A percentile compares a stretch with the other conserved stretches of the same genome.
phyloP scores from a whole-genome alignment of 2,329 filamentous ascomycete genomes.

The Monosporascus cannonballus region DNA sequence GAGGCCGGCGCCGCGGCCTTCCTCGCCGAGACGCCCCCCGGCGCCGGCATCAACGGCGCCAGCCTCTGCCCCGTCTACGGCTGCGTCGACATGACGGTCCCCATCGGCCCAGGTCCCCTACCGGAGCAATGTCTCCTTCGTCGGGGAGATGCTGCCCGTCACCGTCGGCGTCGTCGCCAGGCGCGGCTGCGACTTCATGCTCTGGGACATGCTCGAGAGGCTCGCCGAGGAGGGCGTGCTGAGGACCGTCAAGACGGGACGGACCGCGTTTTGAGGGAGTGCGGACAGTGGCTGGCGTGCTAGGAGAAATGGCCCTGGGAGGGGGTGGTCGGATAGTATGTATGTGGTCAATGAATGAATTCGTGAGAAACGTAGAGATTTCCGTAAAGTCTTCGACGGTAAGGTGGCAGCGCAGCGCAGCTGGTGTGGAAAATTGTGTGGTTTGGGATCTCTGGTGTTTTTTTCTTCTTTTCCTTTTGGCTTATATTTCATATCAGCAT shows the following conservation, averaged over 20 bases:
- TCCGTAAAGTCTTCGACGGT: too few relatives aligned
- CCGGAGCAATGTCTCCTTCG: slow-evolving; percentile 30
- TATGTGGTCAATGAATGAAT: too few relatives aligned
- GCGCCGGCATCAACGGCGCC: slow-evolving; percentile 25
- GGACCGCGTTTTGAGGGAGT: slow-evolving; percentile 10
- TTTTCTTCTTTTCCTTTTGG: too few relatives aligned
- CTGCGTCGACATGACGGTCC: slow-evolving; percentile 34
- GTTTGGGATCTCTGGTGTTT: too few relatives aligned
- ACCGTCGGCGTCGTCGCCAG: slow-evolving; percentile 35
- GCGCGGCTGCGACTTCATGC: slow-evolving; percentile 35
- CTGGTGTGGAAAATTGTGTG: too few relatives aligned
- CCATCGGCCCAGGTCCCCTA: slow-evolving; percentile 36
- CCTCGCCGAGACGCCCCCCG: slow-evolving; percentile 23
- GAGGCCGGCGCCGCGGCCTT: slow-evolving; percentile 23
- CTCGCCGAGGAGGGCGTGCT: slow-evolving; percentile 32
- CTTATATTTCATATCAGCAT: too few relatives aligned
- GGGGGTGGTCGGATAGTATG: too few relatives aligned
- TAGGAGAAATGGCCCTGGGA: too few relatives aligned
- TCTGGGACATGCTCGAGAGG: slow-evolving; percentile 34
- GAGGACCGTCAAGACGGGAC: slow-evolving; percentile 30
- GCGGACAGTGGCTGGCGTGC: not conserved
- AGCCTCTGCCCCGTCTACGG: slow-evolving; percentile 30
- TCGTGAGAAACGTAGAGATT: too few relatives aligned
- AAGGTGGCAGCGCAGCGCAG: too few relatives aligned
- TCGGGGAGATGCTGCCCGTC: slow-evolving; percentile 34